Evolutionary conservation across 2,329 filamentous ascomycete species (phyloP).

Genomic region (Talaromyces rugulosus): DNA sequence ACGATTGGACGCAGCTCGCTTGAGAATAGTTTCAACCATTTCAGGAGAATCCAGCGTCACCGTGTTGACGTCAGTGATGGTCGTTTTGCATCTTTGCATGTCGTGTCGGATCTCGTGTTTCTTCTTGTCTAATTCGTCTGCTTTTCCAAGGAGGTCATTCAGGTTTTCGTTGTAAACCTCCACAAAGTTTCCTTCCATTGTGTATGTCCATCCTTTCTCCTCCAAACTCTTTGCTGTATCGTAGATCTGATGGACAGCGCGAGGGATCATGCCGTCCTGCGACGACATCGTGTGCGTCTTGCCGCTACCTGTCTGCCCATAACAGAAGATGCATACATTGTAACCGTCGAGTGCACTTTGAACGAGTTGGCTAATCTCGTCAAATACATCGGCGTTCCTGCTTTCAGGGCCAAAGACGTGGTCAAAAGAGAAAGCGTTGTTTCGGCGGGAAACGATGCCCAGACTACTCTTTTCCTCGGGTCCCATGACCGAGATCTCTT

Average conservation of each 20-base stretch:
- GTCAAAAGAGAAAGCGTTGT: slow-evolving; percentile 84
- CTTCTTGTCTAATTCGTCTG: slow-evolving; percentile 69
- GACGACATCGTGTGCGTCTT: slow-evolving; percentile 97
- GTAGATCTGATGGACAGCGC: slow-evolving; percentile 90
- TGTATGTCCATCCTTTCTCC: slow-evolving; percentile 91
- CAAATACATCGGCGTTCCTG: slow-evolving; percentile 83
- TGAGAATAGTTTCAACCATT: slow-evolving; percentile 74
- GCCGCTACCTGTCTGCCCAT: slow-evolving; percentile 93
- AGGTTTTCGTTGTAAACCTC: slow-evolving; percentile 98
- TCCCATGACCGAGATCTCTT: slow-evolving; percentile 79
- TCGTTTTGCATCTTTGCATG: slow-evolving; percentile 73
- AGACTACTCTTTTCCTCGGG: slow-evolving; percentile 80
- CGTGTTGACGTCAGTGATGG: slow-evolving; percentile 72
- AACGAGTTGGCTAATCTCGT: slow-evolving; percentile 93
- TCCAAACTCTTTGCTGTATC: slow-evolving; percentile 75
- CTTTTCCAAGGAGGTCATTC: slow-evolving; percentile 76
- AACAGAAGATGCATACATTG: slow-evolving; percentile 98
- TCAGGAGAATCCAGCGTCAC: slow-evolving; percentile 73
- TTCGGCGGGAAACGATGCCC: slow-evolving; percentile 70
- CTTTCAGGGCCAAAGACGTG: slow-evolving; percentile 78
- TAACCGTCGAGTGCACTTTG: slow-evolving; percentile 96
- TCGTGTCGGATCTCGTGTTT: slow-evolving; percentile 91
- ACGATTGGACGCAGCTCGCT: slow-evolving; percentile 76
- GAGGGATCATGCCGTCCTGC: slow-evolving; percentile 87
- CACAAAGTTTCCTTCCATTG: slow-evolving; percentile 90